Evolutionary conservation across 2,329 filamentous ascomycete genomes (phyloP).

Genomic region (Neonectria hederae): DNA sequence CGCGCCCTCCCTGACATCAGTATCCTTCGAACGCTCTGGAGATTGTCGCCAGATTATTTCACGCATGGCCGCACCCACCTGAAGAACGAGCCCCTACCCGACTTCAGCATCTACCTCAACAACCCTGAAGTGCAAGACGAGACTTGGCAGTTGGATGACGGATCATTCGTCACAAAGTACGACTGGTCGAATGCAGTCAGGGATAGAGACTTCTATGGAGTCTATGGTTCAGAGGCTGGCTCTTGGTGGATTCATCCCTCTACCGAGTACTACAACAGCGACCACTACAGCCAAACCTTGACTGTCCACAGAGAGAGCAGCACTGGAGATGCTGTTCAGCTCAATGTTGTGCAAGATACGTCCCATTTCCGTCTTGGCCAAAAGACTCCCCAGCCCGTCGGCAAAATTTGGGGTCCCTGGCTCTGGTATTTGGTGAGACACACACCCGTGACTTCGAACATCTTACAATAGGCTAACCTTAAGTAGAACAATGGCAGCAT

Average conservation of each 20-base stretch:
- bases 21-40: slow-evolving; percentile 25
- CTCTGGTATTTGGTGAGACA: slow-evolving; percentile 24
- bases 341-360: slow-evolving; percentile 27
- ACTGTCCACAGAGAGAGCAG: slow-evolving; percentile 26
- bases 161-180: slow-evolving; percentile 24
- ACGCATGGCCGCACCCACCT: slow-evolving; percentile 24
- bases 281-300: slow-evolving; percentile 24
- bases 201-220: slow-evolving; percentile 26
- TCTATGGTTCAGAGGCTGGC: slow-evolving; percentile 24
- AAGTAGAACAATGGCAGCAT: slow-evolving; percentile 20
- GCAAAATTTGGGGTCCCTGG: slow-evolving; percentile 27
- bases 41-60: slow-evolving; percentile 23
- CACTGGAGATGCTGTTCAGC: slow-evolving; percentile 21
- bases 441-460: neutral
- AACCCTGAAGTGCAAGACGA: slow-evolving; percentile 22
- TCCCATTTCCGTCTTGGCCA: slow-evolving; percentile 23
- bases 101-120: slow-evolving; percentile 8
- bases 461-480: neutral
- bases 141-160: slow-evolving; percentile 20
- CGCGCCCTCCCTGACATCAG: slow-evolving; percentile 18
- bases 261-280: slow-evolving; percentile 25
- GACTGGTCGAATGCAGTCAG: slow-evolving; percentile 27
- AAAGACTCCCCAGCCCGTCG: slow-evolving; percentile 14
- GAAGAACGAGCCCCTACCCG: slow-evolving; percentile 22
- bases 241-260: slow-evolving; percentile 28